Base-by-base conservation (phyloP, 345 rosid genomes). In the Ailanthus altissimus region DNA sequence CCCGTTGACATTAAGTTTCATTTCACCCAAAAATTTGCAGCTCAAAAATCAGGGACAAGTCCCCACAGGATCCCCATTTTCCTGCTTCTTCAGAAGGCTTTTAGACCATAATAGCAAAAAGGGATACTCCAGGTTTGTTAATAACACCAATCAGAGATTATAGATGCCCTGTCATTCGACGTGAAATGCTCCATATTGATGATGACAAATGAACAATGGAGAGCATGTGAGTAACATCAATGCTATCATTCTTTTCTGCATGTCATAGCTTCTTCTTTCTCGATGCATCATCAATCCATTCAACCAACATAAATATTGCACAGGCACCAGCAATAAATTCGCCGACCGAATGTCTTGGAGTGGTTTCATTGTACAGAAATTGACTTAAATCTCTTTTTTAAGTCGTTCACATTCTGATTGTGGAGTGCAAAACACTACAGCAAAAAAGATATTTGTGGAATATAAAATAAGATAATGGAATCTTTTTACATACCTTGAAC, bases 191-290 rank as follows among this genome's bases (percentile, higher is more conserved):
- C 73, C 42, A 46, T 10, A 5, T 23, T 43, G 58, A 25, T 65
- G 51, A 67, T 15, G 2, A 49, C 5, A 11, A 54, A 54, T 54
- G 59, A 58, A 18, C 67, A 16, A 8, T 43, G 74, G 51, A 67
- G 45, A 25, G 38, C 78, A 74, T 45, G 70, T 74, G 75, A 79
- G 32, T 49, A 50, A 60, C 42, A 67, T 79, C 47, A 80, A 70
- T 75, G 42, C 69, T 7, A 32, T 63, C 40, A 49, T 54, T 40
- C 14, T 53, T 40, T 40, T 62, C 32, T 50, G 54, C 51, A 66
- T 79, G 63, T 38, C 49, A 60, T 26, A 61, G 25, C 78, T 66
- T 43, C 58, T 46, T 45, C 77, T 64, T 63, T 72, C 38, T 74
- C 42, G 75, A 60, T 54, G 75, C 59, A 9, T 79, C 40, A 75